phyloP scores from a whole-genome alignment of 805 yeast genomes.

The Henningerozyma blattae region DNA sequence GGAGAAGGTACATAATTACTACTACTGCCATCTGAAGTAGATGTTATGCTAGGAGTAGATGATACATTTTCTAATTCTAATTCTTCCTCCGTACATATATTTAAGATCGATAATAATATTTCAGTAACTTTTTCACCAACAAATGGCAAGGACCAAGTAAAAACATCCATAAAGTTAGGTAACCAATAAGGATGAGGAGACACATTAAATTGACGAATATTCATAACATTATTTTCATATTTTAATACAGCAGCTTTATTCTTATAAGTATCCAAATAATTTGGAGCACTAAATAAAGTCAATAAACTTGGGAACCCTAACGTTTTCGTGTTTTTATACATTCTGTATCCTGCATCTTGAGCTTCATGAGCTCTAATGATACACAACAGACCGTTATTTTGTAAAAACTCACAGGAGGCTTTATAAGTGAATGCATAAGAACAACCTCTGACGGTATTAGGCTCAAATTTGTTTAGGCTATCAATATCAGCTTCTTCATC shows the following conservation, averaged over 20 bases:
- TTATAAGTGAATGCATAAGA: slow-evolving; percentile 79
- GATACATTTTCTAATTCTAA: slow-evolving; percentile 55
- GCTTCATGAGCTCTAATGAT: slow-evolving; percentile 95
- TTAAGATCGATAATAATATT: slow-evolving; percentile 78
- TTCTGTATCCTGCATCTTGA: slow-evolving; percentile 93
- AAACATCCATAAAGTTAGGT: slow-evolving; percentile 94
- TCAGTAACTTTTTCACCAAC: slow-evolving; percentile 95
- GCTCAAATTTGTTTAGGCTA: slow-evolving; percentile 30
- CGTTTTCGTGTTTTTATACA: slow-evolving; percentile 74
- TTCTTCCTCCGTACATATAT: slow-evolving; percentile 93
- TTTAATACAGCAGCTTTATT: slow-evolving; percentile 92
- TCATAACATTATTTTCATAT: slow-evolving; percentile 86
- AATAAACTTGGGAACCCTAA: slow-evolving; percentile 84
- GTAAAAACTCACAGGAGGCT: slow-evolving; percentile 71
- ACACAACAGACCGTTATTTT: slow-evolving; percentile 66
- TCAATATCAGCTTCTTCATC: slow-evolving; percentile 36
- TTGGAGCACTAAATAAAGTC: slow-evolving; percentile 92
- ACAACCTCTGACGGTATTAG: slow-evolving; percentile 78
- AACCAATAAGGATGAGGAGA: slow-evolving; percentile 95
- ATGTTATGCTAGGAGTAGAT: too few relatives aligned
- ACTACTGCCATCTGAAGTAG: too few relatives aligned
- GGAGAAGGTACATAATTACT: too few relatives aligned
- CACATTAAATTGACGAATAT: slow-evolving; percentile 84
- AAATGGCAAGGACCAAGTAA: slow-evolving; percentile 94
- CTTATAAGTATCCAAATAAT: slow-evolving; percentile 82